These are phyloP conservation scores for Cercospora nicotianae DNA, from an alignment of 2,329 filamentous ascomycete species.

Conservation along the genomic window DNA sequence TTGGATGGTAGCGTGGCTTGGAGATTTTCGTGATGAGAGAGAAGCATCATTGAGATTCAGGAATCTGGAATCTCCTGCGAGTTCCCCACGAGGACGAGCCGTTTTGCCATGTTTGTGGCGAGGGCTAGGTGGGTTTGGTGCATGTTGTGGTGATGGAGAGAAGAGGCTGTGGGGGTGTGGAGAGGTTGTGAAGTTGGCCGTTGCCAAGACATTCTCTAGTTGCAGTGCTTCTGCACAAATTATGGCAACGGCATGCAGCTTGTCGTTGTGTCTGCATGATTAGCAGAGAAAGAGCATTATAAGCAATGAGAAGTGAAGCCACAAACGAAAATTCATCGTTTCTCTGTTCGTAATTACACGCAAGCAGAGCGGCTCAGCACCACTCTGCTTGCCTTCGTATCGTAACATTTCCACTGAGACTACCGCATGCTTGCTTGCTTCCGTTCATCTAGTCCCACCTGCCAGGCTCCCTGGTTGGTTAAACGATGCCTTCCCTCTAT, in stretches of 20 bases:
- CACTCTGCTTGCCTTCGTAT: background rate
- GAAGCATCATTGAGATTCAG: background rate
- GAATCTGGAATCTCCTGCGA: background rate
- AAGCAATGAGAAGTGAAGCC: background rate
- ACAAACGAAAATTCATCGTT: background rate
- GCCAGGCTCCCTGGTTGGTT: background rate
- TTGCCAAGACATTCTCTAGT: background rate
- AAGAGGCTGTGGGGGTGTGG: background rate
- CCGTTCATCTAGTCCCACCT: background rate
- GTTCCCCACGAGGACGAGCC: background rate
- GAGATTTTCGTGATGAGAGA: background rate
- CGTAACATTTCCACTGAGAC: background rate
- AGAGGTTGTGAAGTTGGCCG: background rate
- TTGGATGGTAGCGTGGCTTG: background rate
- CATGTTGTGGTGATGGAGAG: background rate
- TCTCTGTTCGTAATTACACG: constrained; percentile 1
- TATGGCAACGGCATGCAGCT: background rate
- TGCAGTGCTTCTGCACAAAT: background rate
- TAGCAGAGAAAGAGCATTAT: background rate
- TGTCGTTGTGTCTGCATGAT: background rate
- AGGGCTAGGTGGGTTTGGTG: background rate
- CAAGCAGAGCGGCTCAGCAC: background rate
- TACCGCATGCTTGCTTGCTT: constrained; percentile 5
- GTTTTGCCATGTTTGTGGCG: background rate
- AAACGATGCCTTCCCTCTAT: background rate